Evolutionary conservation across 1,284 basidiomycete genomes (phyloP).

Genomic region (Fomitopsis palustris): DNA sequence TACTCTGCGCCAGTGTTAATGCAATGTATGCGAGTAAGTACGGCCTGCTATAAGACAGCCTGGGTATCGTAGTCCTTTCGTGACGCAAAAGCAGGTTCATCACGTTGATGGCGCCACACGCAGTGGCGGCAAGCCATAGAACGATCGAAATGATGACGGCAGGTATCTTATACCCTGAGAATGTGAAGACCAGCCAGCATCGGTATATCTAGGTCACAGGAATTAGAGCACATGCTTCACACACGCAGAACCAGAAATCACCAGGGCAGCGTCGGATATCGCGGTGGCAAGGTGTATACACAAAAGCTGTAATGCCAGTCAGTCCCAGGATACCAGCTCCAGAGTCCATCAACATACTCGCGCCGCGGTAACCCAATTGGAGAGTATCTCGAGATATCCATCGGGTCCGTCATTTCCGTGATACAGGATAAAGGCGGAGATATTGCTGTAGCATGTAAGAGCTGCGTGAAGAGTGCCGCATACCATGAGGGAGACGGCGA

Average conservation of each 20-base stretch:
- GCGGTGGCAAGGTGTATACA: not conserved
- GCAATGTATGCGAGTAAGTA: not conserved
- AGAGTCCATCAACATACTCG: not conserved
- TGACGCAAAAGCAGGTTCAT: not conserved
- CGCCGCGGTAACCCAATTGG: not conserved
- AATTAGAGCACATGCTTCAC: too few species aligned
- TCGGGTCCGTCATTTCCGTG: not conserved
- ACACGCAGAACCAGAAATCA: too few species aligned
- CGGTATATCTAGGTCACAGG: too few species aligned
- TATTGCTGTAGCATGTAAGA: not conserved
- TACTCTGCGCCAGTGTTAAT: not conserved
- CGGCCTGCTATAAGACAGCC: not conserved
- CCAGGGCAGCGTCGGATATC: not conserved
- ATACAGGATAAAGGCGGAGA: not conserved
- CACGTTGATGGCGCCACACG: not conserved
- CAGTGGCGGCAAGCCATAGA: not conserved
- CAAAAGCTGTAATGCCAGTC: not conserved
- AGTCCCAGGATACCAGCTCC: not conserved
- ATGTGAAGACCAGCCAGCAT: too few species aligned
- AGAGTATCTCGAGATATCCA: not conserved
- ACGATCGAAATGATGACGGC: not conserved
- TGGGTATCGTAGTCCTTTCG: not conserved
- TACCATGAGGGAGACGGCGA: not conserved
- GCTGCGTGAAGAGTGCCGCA: not conserved
- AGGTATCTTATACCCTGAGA: not conserved